Conservation (phyloP, 2,329 filamentous ascomycete genomes). For the Leptographium wingfieldii region DNA sequence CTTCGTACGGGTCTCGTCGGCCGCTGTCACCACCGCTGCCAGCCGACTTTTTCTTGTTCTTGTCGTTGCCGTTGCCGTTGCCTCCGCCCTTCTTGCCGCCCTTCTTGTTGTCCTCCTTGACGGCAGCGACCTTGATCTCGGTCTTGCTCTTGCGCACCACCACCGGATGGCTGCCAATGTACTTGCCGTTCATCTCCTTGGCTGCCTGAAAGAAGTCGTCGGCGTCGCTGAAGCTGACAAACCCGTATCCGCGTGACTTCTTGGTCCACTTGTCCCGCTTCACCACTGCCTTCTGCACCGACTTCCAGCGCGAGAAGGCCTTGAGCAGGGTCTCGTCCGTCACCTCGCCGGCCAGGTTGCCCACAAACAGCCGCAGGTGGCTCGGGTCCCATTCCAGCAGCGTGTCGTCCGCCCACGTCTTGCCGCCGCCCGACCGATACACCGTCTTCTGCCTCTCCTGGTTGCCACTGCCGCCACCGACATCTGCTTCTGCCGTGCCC, state of each 20-base stretch:
- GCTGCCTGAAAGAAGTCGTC: slow-evolving; percentile 95
- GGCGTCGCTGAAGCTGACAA: slow-evolving; percentile 88
- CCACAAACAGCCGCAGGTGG: slow-evolving; percentile 90
- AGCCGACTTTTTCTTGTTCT: slow-evolving; percentile 20
- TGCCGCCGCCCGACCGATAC: slow-evolving; percentile 74
- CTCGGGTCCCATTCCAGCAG: slow-evolving; percentile 93
- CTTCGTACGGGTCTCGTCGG: slow-evolving; percentile 29
- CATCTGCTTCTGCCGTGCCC: slow-evolving; percentile 15
- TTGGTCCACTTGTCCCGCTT: slow-evolving; percentile 91
- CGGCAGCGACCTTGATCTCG: slow-evolving; percentile 69
- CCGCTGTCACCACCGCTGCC: slow-evolving; percentile 19
- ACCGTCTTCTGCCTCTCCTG: slow-evolving; percentile 71
- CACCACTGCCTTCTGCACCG: slow-evolving; percentile 84
- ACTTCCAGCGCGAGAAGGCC: slow-evolving; percentile 79
- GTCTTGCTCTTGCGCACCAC: slow-evolving; percentile 78
- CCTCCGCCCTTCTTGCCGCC: slow-evolving; percentile 19
- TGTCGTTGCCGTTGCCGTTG: slow-evolving; percentile 18
- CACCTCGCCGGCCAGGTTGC: slow-evolving; percentile 92
- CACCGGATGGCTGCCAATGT: slow-evolving; percentile 94
- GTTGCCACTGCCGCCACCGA: slow-evolving; percentile 24
- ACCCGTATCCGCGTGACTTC: slow-evolving; percentile 93
- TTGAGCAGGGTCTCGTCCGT: slow-evolving; percentile 93
- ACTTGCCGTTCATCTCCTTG: slow-evolving; percentile 98
- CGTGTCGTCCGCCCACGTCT: slow-evolving; percentile 79
- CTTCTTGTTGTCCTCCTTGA: slow-evolving; percentile 29